These are phyloP conservation scores for Escovopsis sp. DNA, from an alignment of 2,329 filamentous ascomycete species.

Conservation along the genomic window DNA sequence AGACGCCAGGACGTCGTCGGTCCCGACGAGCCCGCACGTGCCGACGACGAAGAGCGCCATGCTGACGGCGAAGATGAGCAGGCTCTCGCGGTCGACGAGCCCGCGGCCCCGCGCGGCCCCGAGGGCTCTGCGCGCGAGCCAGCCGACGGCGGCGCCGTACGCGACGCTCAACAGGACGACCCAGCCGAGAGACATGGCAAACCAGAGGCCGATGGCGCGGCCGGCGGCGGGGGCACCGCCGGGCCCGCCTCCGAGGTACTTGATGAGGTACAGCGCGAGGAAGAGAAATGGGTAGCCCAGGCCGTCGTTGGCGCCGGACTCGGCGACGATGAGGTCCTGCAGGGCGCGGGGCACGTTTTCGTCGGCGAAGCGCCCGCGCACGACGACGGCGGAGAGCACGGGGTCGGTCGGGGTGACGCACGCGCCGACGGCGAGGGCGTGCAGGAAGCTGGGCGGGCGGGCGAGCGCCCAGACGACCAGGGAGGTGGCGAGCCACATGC, in stretches of 20 bases:
- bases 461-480: slow-evolving; percentile 65
- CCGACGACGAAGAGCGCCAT: slow-evolving; percentile 77
- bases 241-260: slow-evolving; percentile 50
- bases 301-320: slow-evolving; percentile 82
- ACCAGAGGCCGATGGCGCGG: slow-evolving; percentile 65
- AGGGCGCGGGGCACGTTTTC: slow-evolving; percentile 72
- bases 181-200: slow-evolving; percentile 75
- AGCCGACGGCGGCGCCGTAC: slow-evolving; percentile 67
- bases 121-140: slow-evolving; percentile 66
- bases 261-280: slow-evolving; percentile 68
- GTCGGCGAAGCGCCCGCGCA: slow-evolving; percentile 87
- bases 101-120: slow-evolving; percentile 71
- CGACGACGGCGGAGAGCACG: slow-evolving; percentile 73
- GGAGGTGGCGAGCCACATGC: slow-evolving; percentile 78
- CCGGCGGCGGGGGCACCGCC: slow-evolving; percentile 35
- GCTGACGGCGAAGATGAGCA: slow-evolving; percentile 73
- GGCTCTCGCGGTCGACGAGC: slow-evolving; percentile 77
- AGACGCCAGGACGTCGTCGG: slow-evolving; percentile 79
- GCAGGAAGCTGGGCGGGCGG: slow-evolving; percentile 55
- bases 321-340: slow-evolving; percentile 66
- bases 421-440: slow-evolving; percentile 65
- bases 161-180: slow-evolving; percentile 63
- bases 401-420: slow-evolving; percentile 91
- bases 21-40: slow-evolving; percentile 75
- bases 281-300: slow-evolving; percentile 82